Evolutionary conservation across 176 grass and related monocot species (phyloP), one percentile per base, ranked within the genome.

Genomic region (Zea luxurians): DNA sequence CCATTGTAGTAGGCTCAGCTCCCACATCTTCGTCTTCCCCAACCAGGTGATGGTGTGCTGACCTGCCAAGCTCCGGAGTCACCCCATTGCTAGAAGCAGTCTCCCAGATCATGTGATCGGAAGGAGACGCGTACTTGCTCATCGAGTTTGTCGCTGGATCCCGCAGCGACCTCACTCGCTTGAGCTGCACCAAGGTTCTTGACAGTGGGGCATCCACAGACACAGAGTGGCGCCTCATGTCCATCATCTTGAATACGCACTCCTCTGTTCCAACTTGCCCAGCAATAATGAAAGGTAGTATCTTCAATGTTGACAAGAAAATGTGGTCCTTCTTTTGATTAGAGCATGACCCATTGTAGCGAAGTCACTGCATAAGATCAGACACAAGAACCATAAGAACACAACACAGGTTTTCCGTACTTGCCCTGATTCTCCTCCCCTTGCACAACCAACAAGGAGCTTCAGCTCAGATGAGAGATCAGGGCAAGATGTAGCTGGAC

Each of bases 101-200:
- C 69, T 90, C 88, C 92, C 92, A 91, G 49, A 85, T 79, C 77
- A 88, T 69, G 75, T 87, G 84, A 70, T 91, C 90, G 38, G 85
- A 84, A 46, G 83, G 66, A 68, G 85, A 77, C 34, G 88, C 80
- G 41, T 89, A 95, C 78, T 99, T 95, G 79, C 85, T 87, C 80
- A 91, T 18, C 7, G 88, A 95, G 44, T 93, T 94, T 73, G 96
- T 99, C 3, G 96, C 79, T 66, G 96, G 96, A 77, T 99, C 96
- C 40, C 90, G 78, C 61, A 99, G 47, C 2, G 96, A 99, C 15
- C 92, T 89, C 67, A 99, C 88, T 53, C 96, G 78, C 86, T 93
- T 99, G 59, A 99, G 92, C 75, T 91, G 89, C 73, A 99, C 90
- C 48, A 99, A 64, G 74, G 96, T 95, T 87, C 91, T 99, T 68